Conservation (phyloP, 441 rosid species). For the Biscutella laevigata region DNA sequence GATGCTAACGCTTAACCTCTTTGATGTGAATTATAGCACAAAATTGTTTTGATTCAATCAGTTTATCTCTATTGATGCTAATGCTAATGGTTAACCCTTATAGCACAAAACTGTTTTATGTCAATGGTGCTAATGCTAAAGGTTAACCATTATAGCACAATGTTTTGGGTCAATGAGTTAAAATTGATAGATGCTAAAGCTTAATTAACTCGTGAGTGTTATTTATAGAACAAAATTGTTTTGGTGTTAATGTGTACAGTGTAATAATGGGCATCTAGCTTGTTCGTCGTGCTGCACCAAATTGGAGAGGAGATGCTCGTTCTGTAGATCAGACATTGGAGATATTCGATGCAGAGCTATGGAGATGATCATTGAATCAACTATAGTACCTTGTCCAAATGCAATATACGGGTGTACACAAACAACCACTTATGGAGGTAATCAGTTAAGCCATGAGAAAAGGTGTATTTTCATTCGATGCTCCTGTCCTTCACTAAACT, state of each 20-base stretch:
- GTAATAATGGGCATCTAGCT: constrained; percentile 53
- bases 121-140: no score
- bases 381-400: constrained; percentile 32
- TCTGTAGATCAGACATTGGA: constrained; percentile 39
- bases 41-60: no score
- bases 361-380: constrained; percentile 52
- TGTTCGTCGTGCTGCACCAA: constrained; percentile 40
- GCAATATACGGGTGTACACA: constrained; percentile 36
- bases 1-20: no score
- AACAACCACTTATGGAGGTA: constrained; percentile 21
- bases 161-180: no score
- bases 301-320: constrained; percentile 34
- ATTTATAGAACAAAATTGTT: no score
- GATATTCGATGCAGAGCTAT: constrained; percentile 50
- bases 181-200: no score
- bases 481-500: constrained; percentile 36
- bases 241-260: constrained; percentile 25
- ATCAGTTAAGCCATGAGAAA: constrained; percentile 29
- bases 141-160: no score
- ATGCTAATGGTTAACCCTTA: no score
- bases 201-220: no score
- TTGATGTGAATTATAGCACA: no score
- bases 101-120: no score
- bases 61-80: no score
- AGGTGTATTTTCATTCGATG: constrained; percentile 31